Evolutionary conservation across 106 monocot species (phyloP).

Genomic region (Cymbidium sinense): DNA sequence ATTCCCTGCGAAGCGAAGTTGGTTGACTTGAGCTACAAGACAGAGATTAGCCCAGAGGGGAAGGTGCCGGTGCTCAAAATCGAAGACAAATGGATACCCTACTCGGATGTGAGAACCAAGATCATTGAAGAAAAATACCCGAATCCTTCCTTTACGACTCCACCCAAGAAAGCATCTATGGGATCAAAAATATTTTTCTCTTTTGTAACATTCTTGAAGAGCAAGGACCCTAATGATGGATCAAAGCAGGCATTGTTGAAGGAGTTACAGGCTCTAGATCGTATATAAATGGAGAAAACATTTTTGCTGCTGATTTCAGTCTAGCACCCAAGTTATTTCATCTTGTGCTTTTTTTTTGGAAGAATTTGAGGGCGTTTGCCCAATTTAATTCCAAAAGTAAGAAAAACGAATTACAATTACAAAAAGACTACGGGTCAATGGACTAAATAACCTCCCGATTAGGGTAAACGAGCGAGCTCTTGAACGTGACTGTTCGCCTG

Average conservation of each 20-base stretch:
- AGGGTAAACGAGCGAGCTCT: too few relatives aligned
- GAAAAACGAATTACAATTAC: too few relatives aligned
- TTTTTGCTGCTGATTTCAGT: conserved; percentile 75
- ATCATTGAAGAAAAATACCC: conserved; percentile 76
- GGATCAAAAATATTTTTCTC: conserved; percentile 79
- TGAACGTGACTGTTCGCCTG: too few relatives aligned
- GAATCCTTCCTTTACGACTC: conserved; percentile 50
- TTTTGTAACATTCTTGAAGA: conserved; percentile 66
- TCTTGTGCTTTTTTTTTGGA: conserved; percentile 61
- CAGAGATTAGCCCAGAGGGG: conserved; percentile 67
- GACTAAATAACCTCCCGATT: too few relatives aligned
- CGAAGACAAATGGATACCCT: conserved; percentile 52
- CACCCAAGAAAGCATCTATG: conserved; percentile 60
- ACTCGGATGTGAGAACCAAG: conserved; percentile 71
- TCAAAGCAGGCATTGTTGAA: conserved; percentile 64
- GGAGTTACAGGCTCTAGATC: conserved; percentile 77
- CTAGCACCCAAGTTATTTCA: conserved; percentile 83
- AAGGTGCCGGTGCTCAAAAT: conserved; percentile 72
- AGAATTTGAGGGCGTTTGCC: too few relatives aligned
- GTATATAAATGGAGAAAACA: conserved; percentile 54
- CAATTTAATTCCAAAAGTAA: too few relatives aligned
- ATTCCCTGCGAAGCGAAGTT: conserved; percentile 65
- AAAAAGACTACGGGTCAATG: too few relatives aligned
- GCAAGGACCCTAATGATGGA: conserved; percentile 78
- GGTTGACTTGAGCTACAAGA: conserved; percentile 62